Conservation (phyloP, 2,329 filamentous ascomycete species). For the Capronia americana region DNA sequence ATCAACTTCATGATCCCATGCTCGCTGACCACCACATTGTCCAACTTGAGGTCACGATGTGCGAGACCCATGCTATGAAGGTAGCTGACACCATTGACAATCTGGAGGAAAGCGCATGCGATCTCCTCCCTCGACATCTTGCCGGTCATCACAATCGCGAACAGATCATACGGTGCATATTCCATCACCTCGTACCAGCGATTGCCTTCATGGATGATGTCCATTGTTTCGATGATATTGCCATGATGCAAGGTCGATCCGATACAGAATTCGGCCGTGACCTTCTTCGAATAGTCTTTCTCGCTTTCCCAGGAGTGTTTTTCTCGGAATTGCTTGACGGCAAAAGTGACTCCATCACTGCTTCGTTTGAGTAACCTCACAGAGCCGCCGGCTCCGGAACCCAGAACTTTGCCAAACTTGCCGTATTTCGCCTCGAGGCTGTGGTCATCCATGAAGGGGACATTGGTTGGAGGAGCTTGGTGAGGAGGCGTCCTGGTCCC, state of each 20-base stretch:
- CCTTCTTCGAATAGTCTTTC: conserved; percentile 96
- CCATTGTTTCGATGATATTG: conserved; percentile 97
- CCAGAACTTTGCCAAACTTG: conserved; percentile 91
- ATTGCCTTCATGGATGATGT: conserved; percentile 91
- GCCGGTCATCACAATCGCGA: conserved; percentile 98
- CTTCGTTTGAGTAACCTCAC: conserved; percentile 93
- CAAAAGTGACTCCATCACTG: conserved; percentile 91
- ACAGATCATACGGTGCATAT: conserved; percentile 93
- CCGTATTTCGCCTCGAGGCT: conserved; percentile 90
- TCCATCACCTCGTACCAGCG: conserved; percentile 99
- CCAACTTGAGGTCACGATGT: conserved; percentile 92
- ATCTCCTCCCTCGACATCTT: conserved; percentile 94
- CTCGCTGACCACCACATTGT: conserved; percentile 97
- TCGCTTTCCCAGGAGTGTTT: conserved; percentile 92
- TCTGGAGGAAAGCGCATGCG: conserved; percentile 89
- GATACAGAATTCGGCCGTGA: conserved; percentile 97
- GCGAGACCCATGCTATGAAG: conserved; percentile 93
- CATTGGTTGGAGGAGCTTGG: conserved; percentile 57
- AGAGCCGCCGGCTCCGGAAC: conserved; percentile 91
- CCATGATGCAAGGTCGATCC: conserved; percentile 96
- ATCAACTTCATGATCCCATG: conserved; percentile 99
- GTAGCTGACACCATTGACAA: conserved; percentile 91
- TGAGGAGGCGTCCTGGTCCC: conserved; percentile 60
- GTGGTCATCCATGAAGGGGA: conserved; percentile 94
- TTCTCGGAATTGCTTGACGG: conserved; percentile 94